phyloP scores from a whole-genome alignment of 148 eudicot species.

The Persicaria maculosa region DNA sequence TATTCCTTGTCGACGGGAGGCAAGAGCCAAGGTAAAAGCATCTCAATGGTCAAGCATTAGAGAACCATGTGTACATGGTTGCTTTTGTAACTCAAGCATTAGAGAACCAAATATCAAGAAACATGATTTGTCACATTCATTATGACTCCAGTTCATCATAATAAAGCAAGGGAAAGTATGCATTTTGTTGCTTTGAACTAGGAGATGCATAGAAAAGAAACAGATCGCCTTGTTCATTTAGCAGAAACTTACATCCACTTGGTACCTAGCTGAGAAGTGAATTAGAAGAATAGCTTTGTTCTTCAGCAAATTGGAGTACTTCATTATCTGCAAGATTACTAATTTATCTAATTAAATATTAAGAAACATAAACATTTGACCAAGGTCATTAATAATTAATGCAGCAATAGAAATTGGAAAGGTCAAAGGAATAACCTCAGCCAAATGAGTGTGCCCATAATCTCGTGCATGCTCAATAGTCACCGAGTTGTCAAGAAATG shows the following conservation, averaged over 20 bases:
- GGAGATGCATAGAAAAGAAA: background rate
- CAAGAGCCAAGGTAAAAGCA: background rate
- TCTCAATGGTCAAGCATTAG: too few species aligned
- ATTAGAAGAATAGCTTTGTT: conserved; percentile 91
- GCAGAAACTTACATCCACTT: conserved; percentile 51
- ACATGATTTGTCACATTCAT: background rate
- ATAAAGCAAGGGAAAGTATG: background rate
- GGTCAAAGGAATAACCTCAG: conserved; percentile 49
- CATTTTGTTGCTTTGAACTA: background rate
- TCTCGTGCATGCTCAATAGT: conserved; percentile 81
- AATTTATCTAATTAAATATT: background rate
- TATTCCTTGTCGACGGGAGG: background rate
- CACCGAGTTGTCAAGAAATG: conserved; percentile 49
- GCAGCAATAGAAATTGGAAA: background rate
- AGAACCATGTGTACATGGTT: background rate
- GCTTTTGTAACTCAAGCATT: background rate
- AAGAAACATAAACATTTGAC: background rate
- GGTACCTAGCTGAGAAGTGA: conserved; percentile 90
- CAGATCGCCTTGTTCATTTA: background rate
- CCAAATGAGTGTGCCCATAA: conserved; percentile 80
- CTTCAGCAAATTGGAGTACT: conserved; percentile 51
- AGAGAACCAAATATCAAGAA: background rate
- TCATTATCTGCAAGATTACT: conserved; percentile 44
- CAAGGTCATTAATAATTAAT: background rate
- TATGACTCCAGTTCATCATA: background rate